Evolutionary conservation across 768 basidiomycete genomes (phyloP), one percentile per base, ranked within the genome.

Genomic region (Suillus clintonianus): DNA sequence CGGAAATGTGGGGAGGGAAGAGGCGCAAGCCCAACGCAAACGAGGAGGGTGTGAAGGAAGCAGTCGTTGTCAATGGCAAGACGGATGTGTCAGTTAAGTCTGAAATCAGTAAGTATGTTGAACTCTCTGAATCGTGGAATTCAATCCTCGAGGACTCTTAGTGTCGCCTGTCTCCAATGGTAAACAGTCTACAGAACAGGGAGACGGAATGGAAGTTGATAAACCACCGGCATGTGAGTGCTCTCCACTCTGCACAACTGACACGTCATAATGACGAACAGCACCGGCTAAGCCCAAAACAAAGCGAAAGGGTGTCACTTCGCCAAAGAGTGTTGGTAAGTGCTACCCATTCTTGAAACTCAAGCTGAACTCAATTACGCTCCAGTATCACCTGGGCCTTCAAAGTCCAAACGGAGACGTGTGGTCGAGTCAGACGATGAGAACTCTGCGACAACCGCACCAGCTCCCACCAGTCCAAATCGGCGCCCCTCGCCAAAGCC

Each of bases 1-100:
- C 85, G 62, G 90, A 92, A 61, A 82, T 92, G 79, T 94, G 91
- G 90, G 81, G 80, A 11, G 79, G 77, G 68, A 85, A 84, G 76
- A 82, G 74, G 78, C 82, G 76, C 67, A 71, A 74, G 64, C 56
- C 71, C 15, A 76, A 66, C 56, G 65, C 60, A 57, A 73, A 65
- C 47, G 72, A 69, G 42, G 69, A 63, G 17, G 76, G 77, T 64
- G 47, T 64, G n/a, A 68, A 69, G 32, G 65, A 65, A 11, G 68
- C 68, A 27, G 67, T 64, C 10, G 66, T 67, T 32, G 43, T 41
- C 6, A 64, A 51, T 53, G 14, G 59, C 27, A 24, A 55, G 54
- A 14, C 22, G 36, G 36, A 24, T 37, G 22, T 2, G 4, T 7
- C 24, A 41, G 17, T 57, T 6, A 57, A 41, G 39, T 42, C 10